These are phyloP conservation scores for Petunia axillaris DNA, from an alignment of 257 asterid genomes.

Conservation along the genomic window DNA sequence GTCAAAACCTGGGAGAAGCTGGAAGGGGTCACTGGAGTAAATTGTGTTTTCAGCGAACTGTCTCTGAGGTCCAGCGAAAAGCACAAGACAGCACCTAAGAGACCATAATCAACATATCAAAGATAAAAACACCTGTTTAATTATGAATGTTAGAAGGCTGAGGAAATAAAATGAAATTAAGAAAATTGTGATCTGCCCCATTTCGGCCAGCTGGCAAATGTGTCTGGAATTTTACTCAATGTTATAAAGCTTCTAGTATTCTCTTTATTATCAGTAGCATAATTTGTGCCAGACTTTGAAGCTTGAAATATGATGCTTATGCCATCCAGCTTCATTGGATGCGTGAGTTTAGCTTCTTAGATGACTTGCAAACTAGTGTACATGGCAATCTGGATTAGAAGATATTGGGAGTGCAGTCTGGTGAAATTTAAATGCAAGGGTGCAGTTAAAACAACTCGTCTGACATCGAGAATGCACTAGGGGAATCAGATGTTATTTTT, in stretches of 20 bases:
- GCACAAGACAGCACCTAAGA: background rate
- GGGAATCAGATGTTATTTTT: background rate
- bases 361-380: background rate
- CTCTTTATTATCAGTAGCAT: background rate
- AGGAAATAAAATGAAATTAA: background rate
- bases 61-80: background rate
- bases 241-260: conserved; percentile 5
- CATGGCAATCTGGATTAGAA: background rate
- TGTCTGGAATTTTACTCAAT: background rate
- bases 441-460: background rate
- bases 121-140: background rate
- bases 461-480: background rate
- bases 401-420: background rate
- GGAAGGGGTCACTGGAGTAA: background rate
- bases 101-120: background rate
- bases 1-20: background rate
- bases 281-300: background rate
- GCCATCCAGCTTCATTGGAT: background rate
- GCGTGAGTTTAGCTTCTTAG: background rate
- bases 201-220: conserved; percentile 2
- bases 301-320: conserved; percentile 8
- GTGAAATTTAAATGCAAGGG: background rate
- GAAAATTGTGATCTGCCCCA: conserved; percentile 13
- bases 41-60: background rate
- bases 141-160: background rate